These are phyloP conservation scores for Anacardium occidentale DNA, from an alignment of 345 rosid species.

Conservation along the genomic window DNA sequence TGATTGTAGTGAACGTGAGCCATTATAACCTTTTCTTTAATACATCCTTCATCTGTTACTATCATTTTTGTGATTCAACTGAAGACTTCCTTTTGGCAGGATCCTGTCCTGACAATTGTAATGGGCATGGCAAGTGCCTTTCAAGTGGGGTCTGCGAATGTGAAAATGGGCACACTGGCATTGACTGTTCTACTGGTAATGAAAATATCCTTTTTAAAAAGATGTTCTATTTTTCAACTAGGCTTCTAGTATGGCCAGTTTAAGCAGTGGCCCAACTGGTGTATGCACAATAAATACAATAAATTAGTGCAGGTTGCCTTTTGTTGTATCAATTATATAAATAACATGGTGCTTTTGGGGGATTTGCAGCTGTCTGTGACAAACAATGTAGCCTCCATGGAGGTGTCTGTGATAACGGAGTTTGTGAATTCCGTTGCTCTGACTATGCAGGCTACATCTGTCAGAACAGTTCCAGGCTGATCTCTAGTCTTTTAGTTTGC, in stretches of 20 bases:
- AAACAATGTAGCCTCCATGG: constrained; percentile 99
- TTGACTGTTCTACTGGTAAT: constrained; percentile 95
- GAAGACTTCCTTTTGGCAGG: constrained; percentile 39
- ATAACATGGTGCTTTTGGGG: constrained; percentile 15
- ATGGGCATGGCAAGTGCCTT: constrained; percentile 77
- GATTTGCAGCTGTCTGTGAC: constrained; percentile 79
- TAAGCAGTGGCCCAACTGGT: background rate
- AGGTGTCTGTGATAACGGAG: constrained; percentile 99
- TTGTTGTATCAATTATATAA: background rate
- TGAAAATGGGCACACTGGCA: constrained; percentile 74
- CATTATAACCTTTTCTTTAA: constrained; percentile 8
- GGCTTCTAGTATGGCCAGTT: background rate
- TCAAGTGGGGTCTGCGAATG: constrained; percentile 73
- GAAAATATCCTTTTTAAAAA: background rate
- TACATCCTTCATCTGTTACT: background rate
- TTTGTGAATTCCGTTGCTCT: constrained; percentile 98
- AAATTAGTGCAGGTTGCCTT: background rate
- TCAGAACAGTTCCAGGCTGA: constrained; percentile 88
- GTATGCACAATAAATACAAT: background rate
- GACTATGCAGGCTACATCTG: constrained; percentile 98
- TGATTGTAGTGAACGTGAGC: constrained; percentile 88
- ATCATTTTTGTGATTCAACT: background rate
- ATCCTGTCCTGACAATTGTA: constrained; percentile 85
- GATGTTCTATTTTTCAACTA: background rate
- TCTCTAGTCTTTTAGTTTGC: constrained; percentile 81